Evolutionary conservation across 495 filamentous ascomycete genomes (phyloP).

Genomic region (Penicillium manginii): DNA sequence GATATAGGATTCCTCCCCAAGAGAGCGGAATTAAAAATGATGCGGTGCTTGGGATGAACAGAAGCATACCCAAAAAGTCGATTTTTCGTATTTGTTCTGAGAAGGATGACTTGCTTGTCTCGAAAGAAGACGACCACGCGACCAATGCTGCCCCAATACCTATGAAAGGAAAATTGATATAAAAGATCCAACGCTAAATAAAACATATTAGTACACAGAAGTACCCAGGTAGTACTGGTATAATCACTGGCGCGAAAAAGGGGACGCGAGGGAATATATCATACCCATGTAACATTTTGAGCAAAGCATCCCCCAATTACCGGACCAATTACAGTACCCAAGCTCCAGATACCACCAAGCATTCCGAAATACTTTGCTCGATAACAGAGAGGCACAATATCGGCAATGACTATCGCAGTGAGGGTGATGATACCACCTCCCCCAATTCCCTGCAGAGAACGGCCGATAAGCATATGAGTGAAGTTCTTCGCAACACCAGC

Average conservation of each 20-base stretch:
- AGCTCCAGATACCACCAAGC: slow-evolving; percentile 54
- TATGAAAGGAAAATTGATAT: slow-evolving; percentile 56
- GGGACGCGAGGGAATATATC: no score
- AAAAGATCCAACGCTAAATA: slow-evolving; percentile 49
- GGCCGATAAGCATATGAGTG: slow-evolving; percentile 62
- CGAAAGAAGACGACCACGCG: slow-evolving; percentile 45
- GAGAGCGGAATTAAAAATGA: slow-evolving; percentile 49
- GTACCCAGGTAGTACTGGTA: no score
- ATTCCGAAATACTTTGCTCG: slow-evolving; percentile 51
- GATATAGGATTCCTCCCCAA: slow-evolving; percentile 50
- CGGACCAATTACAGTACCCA: slow-evolving; percentile 68
- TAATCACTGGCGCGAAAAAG: no score
- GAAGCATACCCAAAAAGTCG: slow-evolving; percentile 58
- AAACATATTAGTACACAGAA: slow-evolving; percentile 8
- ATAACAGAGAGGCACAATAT: slow-evolving; percentile 55
- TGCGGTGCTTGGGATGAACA: slow-evolving; percentile 52
- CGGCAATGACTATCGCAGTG: slow-evolving; percentile 66
- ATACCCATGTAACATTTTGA: slow-evolving; percentile 60
- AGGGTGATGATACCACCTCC: slow-evolving; percentile 67
- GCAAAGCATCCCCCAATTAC: slow-evolving; percentile 67
- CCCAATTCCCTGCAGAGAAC: slow-evolving; percentile 69
- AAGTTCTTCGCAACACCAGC: slow-evolving; percentile 58
- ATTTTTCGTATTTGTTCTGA: slow-evolving; percentile 45
- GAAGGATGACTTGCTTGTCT: slow-evolving; percentile 33
- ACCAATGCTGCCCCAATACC: slow-evolving; percentile 44